Conservation (phyloP, 805 yeast species). For the Saturnispora silvae region DNA sequence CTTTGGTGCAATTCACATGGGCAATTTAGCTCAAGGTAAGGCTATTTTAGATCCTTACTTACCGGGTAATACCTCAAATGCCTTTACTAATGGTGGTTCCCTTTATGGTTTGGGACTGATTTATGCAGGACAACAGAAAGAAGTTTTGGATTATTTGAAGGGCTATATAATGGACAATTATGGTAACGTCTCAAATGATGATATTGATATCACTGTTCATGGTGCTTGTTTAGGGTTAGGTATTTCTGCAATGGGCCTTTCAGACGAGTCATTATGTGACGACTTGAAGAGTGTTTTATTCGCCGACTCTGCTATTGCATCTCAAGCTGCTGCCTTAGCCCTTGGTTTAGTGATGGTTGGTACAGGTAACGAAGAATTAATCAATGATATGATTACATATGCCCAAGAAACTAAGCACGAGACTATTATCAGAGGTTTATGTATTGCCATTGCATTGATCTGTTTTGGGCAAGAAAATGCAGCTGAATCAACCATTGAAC, state of each 20-base stretch:
- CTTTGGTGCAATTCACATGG: conserved; percentile 91
- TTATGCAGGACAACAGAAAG: conserved; percentile 93
- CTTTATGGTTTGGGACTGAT: conserved; percentile 86
- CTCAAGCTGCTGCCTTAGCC: conserved; percentile 92
- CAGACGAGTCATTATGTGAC: conserved; percentile 63
- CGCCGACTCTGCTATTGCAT: conserved; percentile 86
- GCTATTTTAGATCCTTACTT: conserved; percentile 81
- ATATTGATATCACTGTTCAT: conserved; percentile 75
- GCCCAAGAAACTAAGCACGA: conserved; percentile 96
- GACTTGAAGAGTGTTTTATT: conserved; percentile 74
- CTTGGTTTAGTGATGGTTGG: conserved; percentile 97
- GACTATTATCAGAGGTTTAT: conserved; percentile 86
- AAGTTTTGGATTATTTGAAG: conserved; percentile 69
- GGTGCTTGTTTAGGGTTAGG: conserved; percentile 96
- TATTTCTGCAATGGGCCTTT: conserved; percentile 92
- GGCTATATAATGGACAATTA: conserved; percentile 56
- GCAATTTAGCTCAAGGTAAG: conserved; percentile 85
- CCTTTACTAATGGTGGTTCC: conserved; percentile 93
- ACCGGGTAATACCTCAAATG: conserved; percentile 70
- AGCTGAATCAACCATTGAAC: conserved; percentile 60
- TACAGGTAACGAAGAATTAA: conserved; percentile 59
- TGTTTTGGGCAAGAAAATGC: conserved; percentile 78
- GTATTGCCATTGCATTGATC: conserved; percentile 79
- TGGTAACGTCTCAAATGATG: conserved; percentile 31
- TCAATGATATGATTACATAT: conserved; percentile 74